Base-by-base conservation (phyloP, 1,139 yeast genomes). In the Wickerhamomyces sp. region DNA sequence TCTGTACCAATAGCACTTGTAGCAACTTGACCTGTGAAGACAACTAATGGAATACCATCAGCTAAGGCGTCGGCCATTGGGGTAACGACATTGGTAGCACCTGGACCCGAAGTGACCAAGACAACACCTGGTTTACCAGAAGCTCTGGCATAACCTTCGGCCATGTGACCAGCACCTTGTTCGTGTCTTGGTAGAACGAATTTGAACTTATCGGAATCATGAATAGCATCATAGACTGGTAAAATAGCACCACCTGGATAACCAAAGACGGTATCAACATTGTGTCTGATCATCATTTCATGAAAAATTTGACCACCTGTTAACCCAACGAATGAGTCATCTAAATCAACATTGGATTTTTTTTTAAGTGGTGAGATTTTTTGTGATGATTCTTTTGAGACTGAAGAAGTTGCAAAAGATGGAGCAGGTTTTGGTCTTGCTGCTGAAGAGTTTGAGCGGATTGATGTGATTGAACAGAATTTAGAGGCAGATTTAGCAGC, bases 111-210 rank as follows among this genome's bases (percentile, higher is more conserved):
- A 15, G 99, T 93, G 44, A 93, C 99, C 61, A 93, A 75, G 47
- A 93, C 98, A 55, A 93, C 96, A 71, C 99, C 99, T n/a, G 97
- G 94, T 66, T 89, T 93, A 49, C 99, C 99, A 45, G 78, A 70
- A 34, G 95, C 99, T 58, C 95, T 78, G 47, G 99, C 98, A 60
- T 93, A 93, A 51, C 99, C 99, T 72, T 93, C 98, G 45, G 99
- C 99, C 99, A 93, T 93, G 69, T 93, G 99, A 43, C 99, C 99
- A 26, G 99, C 99, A 67, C 99, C 99, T 71, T 93, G 99, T 68
- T 93, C 99, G 65, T 93, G 99, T 63, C 95, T 81, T 44, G 99
- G 99, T 58, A 93, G 74, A 48, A 93, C 88, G 65, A 93, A 93
- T 57, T 83, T 81, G 75, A 93, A 91, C 61, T 85, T 80, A 48